phyloP scores from a whole-genome alignment of 371 early-diverging fungal species.

The Apophysomyces sp. region DNA sequence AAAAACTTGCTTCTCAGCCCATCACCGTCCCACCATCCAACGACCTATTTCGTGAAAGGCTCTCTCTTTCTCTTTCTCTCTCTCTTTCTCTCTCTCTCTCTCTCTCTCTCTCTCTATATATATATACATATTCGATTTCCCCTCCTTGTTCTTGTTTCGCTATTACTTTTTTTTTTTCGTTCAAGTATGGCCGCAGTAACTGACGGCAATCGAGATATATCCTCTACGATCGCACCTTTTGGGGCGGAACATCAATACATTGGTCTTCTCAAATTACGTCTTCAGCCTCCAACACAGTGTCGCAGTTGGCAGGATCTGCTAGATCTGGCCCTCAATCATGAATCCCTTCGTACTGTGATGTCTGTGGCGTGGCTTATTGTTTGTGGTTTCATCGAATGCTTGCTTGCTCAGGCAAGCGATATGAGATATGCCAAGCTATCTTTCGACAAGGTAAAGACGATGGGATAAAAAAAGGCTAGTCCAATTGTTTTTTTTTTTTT shows the following conservation, averaged over 20 bases:
- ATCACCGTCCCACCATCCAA: too few relatives aligned
- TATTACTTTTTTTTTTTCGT: not conserved
- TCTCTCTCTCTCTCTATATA: too few relatives aligned
- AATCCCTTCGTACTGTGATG: slow-evolving; percentile 23
- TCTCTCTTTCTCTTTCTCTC: too few relatives aligned
- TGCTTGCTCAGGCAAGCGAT: slow-evolving; percentile 39
- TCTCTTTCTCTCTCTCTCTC: too few relatives aligned
- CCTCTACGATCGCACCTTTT: slow-evolving; percentile 13
- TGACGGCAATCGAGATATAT: slow-evolving; percentile 3
- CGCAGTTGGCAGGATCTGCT: slow-evolving; percentile 17
- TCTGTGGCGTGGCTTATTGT: slow-evolving; percentile 23
- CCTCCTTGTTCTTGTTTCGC: too few relatives aligned
- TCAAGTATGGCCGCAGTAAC: not conserved
- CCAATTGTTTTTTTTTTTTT: not conserved
- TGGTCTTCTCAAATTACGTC: slow-evolving; percentile 23
- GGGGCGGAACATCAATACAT: slow-evolving; percentile 23
- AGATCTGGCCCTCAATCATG: slow-evolving; percentile 27
- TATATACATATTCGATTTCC: too few relatives aligned
- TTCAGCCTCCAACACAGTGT: slow-evolving; percentile 28
- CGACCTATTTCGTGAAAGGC: too few relatives aligned
- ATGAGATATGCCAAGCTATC: slow-evolving; percentile 20
- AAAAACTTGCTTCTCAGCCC: not conserved
- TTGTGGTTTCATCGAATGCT: slow-evolving; percentile 34
- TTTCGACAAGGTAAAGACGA: slow-evolving; percentile 1
- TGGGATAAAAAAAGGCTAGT: too few relatives aligned